Base-by-base conservation (phyloP, 2,329 filamentous ascomycete species). In the Fusarium kyushuense region DNA sequence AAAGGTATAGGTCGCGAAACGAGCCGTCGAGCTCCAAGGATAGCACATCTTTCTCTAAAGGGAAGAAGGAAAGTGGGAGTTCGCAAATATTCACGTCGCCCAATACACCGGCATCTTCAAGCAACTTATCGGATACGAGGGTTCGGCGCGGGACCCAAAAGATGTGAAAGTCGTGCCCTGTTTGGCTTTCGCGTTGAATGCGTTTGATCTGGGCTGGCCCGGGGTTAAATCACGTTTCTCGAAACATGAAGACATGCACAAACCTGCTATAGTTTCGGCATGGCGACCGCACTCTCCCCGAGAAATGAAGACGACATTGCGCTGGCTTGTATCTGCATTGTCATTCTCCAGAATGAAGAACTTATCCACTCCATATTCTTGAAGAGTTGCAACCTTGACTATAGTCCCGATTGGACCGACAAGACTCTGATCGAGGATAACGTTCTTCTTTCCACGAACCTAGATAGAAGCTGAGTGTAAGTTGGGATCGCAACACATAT, bases 401-500 rank as follows among this genome's bases (percentile, higher is more conserved):
- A 99, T 91, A 62, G 95, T 86, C 62, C 94, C 93, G 72, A 99
- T 87, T 30, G 94, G 93, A 25, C 95, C 96, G 71, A 95, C 94
- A 73, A 99, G 86, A 74, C 90, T 90, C 79, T 92, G 92, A 79
- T 98, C 95, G 76, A 99, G 91, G 53, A 99, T 92, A 65, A 99
- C 85, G 76, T 97, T 98, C 86, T 99, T 99, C 88, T 98, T 99
- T 73, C 96, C 96, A 77, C 95, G 92, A 70, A 98, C 93, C 96
- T 99, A 76, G 43, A 49, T 35, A 53, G 30, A 41, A 47, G 48
- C 35, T 21, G 53, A 65, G 61, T 43, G 58, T 70, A 56, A 68
- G 63, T 48, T 58, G 51, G 43, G 36, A 29, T 53, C 46, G 40
- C 35, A 21, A 43, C 30, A 45, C 36, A 32, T 47, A 45, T 41